Evolutionary conservation across 441 rosid genomes (phyloP).

Genomic region (Gossypium trilobum): DNA sequence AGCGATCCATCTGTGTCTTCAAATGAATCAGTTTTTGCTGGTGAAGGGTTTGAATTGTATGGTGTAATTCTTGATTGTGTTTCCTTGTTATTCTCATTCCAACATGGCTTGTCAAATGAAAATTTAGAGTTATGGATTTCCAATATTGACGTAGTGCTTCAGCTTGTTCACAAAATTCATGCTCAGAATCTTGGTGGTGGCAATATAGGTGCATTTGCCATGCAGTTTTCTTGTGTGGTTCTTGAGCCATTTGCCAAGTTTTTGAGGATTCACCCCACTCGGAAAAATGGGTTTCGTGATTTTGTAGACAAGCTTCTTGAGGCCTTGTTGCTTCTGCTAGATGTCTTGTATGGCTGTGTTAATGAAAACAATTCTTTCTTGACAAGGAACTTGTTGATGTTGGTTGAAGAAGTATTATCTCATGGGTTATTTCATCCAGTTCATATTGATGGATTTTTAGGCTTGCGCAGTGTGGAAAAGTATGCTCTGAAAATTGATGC

Average conservation of each 20-base stretch:
- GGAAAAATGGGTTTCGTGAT: conserved; percentile 49
- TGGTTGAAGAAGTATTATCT: conserved; percentile 55
- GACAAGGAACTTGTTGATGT: conserved; percentile 32
- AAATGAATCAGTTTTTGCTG: conserved; percentile 23
- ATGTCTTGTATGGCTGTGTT: conserved; percentile 32
- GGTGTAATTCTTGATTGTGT: conserved; percentile 47
- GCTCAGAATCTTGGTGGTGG: conserved; percentile 32
- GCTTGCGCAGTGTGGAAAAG: conserved; percentile 44
- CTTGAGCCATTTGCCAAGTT: conserved; percentile 76
- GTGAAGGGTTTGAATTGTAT: conserved; percentile 45
- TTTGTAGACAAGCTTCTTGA: conserved; percentile 69
- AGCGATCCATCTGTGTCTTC: conserved; percentile 18
- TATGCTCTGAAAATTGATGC: conserved; percentile 34
- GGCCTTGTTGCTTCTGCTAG: conserved; percentile 52
- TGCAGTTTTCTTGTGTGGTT: conserved; percentile 49
- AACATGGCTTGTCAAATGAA: conserved; percentile 50
- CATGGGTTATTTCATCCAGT: conserved; percentile 67
- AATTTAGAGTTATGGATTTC: conserved; percentile 68
- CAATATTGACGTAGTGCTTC: conserved; percentile 40
- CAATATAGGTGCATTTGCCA: conserved; percentile 33
- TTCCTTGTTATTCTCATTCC: conserved; percentile 50
- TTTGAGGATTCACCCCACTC: conserved; percentile 60
- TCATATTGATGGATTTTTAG: conserved; percentile 75
- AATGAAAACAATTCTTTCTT: conserved; percentile 22
- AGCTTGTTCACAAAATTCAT: conserved; percentile 39